These are phyloP conservation scores for Fragilariopsis cylindrus DNA, from an alignment of 108 stramenopile species.

Conservation along the genomic window DNA sequence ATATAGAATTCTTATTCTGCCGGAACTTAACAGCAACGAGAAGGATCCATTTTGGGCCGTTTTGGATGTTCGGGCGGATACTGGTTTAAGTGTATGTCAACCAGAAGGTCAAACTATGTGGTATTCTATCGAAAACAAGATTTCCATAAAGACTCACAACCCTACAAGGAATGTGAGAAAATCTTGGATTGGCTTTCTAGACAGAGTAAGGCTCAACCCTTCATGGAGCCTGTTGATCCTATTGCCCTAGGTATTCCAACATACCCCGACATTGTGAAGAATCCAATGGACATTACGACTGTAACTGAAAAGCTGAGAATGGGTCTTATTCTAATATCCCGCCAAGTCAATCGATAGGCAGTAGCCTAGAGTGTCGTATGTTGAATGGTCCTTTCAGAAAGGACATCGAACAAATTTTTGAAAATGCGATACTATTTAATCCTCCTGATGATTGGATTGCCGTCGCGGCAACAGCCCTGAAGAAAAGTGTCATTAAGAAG, in stretches of 20 bases:
- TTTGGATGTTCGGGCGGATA: conserved; percentile 41
- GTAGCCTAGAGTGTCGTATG: conserved; percentile 59
- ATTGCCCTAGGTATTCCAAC: conserved; percentile 87
- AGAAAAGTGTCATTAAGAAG: conserved; percentile 59
- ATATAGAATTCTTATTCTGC: conserved; percentile 46
- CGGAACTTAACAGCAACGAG: conserved; percentile 4
- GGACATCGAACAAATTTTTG: conserved; percentile 78
- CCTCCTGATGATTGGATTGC: conserved; percentile 74
- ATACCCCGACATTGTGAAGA: conserved; percentile 84
- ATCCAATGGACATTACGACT: conserved; percentile 97
- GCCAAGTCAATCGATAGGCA: conserved; percentile 41
- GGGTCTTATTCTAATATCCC: conserved; percentile 78
- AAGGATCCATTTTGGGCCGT: conserved; percentile 66
- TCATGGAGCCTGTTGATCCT: conserved; percentile 89
- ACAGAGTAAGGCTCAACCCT: conserved; percentile 61
- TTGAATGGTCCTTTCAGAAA: conserved; percentile 72
- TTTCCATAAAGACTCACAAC: conserved; percentile 58
- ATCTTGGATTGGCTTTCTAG: conserved; percentile 54
- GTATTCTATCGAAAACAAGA: conserved; percentile 70
- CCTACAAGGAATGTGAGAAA: conserved; percentile 60
- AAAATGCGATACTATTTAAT: conserved; percentile 86
- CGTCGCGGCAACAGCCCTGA: conserved; percentile 49
- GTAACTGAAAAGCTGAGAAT: conserved; percentile 68
- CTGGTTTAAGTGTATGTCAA: conserved; percentile 13
- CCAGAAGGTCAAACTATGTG: conserved; percentile 4